Evolutionary conservation across 768 basidiomycete genomes (phyloP).

Genomic region (Cyclocybe cylindracea): DNA sequence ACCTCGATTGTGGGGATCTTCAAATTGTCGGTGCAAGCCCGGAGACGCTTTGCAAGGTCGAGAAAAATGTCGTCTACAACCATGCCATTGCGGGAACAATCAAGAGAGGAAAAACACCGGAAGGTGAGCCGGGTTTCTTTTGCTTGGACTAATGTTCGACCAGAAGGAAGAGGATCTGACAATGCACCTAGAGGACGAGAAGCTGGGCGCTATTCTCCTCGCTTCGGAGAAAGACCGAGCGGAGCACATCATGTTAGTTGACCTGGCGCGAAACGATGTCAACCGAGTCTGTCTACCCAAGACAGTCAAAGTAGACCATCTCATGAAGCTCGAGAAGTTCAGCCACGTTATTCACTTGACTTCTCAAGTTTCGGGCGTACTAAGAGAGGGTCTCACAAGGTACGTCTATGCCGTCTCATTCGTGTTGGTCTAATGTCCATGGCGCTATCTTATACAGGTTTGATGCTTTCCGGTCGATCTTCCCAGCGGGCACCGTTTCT

Average conservation of each 20-base stretch:
- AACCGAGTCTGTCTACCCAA: conserved; percentile 95
- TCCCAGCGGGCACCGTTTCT: conserved; percentile 98
- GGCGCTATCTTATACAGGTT: conserved; percentile 54
- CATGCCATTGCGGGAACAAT: conserved; percentile 98
- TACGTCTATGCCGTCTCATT: conserved; percentile 24
- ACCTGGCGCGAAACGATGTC: conserved; percentile 97
- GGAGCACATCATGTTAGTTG: conserved; percentile 99
- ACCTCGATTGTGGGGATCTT: conserved; percentile 88
- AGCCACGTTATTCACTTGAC: conserved; percentile 98
- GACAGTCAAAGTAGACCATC: conserved; percentile 93
- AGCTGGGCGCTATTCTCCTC: conserved; percentile 70
- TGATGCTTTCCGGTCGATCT: conserved; percentile 98
- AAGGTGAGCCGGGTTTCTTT: conserved; percentile 55
- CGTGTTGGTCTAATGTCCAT: conserved; percentile 3
- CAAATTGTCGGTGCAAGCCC: conserved; percentile 98
- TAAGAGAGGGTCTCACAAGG: conserved; percentile 86
- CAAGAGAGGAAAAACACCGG: conserved; percentile 78
- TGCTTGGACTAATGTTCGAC: conserved; percentile 8
- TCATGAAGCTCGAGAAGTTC: conserved; percentile 94
- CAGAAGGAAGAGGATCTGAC: too few relatives aligned
- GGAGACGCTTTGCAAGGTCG: conserved; percentile 96
- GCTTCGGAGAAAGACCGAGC: conserved; percentile 94
- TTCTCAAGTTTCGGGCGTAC: conserved; percentile 86
- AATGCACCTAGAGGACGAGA: conserved; percentile 72
- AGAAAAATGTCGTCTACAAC: conserved; percentile 89